Evolutionary conservation across 768 basidiomycete species (phyloP).

Genomic region (Boletellus sp.): DNA sequence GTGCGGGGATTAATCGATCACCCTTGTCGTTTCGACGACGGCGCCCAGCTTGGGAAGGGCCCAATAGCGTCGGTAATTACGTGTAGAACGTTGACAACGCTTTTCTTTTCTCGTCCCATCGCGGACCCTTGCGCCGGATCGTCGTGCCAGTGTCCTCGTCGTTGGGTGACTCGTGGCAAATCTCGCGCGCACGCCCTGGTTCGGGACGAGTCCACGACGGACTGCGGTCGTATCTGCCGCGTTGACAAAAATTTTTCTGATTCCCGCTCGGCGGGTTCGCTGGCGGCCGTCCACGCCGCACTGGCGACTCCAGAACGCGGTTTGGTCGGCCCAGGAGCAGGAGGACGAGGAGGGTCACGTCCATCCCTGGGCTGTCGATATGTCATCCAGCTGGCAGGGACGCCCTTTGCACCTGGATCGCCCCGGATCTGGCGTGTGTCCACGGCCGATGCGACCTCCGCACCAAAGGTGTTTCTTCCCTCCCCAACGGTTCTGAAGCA

Average conservation of each 20-base stretch:
- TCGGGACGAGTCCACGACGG: neutral
- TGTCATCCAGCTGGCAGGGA: slow-evolving; percentile 3
- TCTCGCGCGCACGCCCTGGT: slow-evolving; percentile 3
- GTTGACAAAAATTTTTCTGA: slow-evolving; percentile 10
- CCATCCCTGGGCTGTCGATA: neutral
- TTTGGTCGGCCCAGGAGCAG: neutral
- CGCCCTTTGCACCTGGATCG: slow-evolving; percentile 21
- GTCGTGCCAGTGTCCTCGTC: too few relatives aligned
- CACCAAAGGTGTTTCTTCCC: too few relatives aligned
- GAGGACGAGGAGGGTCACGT: neutral
- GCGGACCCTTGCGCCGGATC: too few relatives aligned
- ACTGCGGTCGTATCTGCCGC: neutral
- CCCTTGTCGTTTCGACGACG: too few relatives aligned
- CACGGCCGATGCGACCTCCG: slow-evolving; percentile 14
- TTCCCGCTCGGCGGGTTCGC: slow-evolving; percentile 16
- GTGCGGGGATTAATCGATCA: too few relatives aligned
- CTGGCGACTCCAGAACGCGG: slow-evolving; percentile 6
- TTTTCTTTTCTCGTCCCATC: too few relatives aligned
- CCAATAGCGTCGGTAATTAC: slow-evolving; percentile 18
- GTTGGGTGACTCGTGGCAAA: slow-evolving; percentile 23
- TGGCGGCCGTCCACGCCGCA: slow-evolving; percentile 11
- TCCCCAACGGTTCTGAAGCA: too few relatives aligned
- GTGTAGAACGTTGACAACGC: too few relatives aligned
- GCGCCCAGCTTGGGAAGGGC: too few relatives aligned
- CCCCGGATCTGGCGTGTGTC: slow-evolving; percentile 10